A percentile compares a stretch with the other conserved stretches of the same genome.
These are phyloP conservation scores for Rosa hybrid DNA, from an alignment of 331 rosid species.

Conservation along the genomic window DNA sequence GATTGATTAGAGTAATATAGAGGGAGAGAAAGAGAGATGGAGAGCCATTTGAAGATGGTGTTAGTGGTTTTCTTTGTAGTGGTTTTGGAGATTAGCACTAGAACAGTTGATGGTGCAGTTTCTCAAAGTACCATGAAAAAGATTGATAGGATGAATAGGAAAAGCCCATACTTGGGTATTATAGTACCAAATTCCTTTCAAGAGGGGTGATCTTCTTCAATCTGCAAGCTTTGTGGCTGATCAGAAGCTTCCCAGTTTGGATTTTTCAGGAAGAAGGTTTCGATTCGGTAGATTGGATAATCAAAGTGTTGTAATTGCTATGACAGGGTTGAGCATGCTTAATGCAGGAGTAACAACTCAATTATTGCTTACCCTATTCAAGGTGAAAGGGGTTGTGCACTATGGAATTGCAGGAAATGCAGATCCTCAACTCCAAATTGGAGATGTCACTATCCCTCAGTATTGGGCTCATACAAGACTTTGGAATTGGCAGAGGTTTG, in stretches of 20 bases:
- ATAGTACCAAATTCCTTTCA: slow-evolving; percentile 72
- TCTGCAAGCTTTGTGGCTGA: slow-evolving; percentile 51
- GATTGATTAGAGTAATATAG: neutral
- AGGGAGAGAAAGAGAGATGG: slow-evolving; percentile 16
- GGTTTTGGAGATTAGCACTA: slow-evolving; percentile 33
- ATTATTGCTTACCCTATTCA: slow-evolving; percentile 52
- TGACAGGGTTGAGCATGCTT: slow-evolving; percentile 75
- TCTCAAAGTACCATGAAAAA: slow-evolving; percentile 27
- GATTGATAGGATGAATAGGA: slow-evolving; percentile 37
- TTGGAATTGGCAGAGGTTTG: slow-evolving; percentile 83
- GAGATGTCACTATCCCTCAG: slow-evolving; percentile 79
- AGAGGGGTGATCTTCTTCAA: no score
- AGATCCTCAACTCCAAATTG: slow-evolving; percentile 67
- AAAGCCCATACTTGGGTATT: slow-evolving; percentile 71
- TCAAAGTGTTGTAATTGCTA: slow-evolving; percentile 51
- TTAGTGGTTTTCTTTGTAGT: slow-evolving; percentile 28
- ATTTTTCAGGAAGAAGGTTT: slow-evolving; percentile 65
- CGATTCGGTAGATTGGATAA: slow-evolving; percentile 54
- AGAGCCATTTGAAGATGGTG: slow-evolving; percentile 32
- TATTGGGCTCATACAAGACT: slow-evolving; percentile 80
- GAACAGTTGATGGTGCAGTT: slow-evolving; percentile 39
- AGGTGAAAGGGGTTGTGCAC: slow-evolving; percentile 62
- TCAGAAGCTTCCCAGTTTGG: slow-evolving; percentile 44
- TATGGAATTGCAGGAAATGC: slow-evolving; percentile 82
- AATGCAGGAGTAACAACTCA: slow-evolving; percentile 74